Conservation (phyloP, 768 basidiomycete species). For the Cystofilobasidium bisporidii region DNA sequence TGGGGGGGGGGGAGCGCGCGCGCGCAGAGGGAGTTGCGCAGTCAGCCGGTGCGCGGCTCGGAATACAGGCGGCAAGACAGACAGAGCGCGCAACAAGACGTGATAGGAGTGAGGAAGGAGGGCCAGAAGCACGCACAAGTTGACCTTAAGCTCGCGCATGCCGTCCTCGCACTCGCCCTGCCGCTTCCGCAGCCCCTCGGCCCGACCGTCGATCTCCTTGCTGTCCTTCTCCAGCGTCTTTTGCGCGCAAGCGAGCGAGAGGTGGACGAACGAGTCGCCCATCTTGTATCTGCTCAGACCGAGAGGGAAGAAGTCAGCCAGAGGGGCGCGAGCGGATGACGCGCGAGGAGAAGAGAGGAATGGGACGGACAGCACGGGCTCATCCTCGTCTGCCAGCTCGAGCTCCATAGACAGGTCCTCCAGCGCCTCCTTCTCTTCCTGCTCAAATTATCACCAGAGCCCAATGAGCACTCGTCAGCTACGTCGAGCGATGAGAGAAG, state of each 20-base stretch:
- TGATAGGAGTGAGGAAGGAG: constrained; percentile 5
- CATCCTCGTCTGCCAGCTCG: constrained; percentile 78
- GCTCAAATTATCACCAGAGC: too few relatives aligned
- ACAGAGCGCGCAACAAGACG: too few relatives aligned
- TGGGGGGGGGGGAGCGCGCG: background rate
- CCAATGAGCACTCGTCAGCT: background rate
- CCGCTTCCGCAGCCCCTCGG: constrained; percentile 32
- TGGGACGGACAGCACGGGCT: constrained; percentile 57
- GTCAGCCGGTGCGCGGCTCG: too few relatives aligned
- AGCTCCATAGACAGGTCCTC: constrained; percentile 81
- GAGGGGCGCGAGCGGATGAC: background rate
- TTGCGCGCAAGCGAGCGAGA: constrained; percentile 56
- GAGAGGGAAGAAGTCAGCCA: background rate
- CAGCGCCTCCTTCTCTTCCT: constrained; percentile 92
- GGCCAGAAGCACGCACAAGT: constrained; percentile 36
- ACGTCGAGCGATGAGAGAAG: background rate
- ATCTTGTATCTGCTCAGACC: constrained; percentile 62
- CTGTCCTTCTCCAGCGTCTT: constrained; percentile 36
- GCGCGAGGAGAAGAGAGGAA: background rate
- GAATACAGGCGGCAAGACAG: too few relatives aligned
- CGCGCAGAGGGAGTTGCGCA: background rate
- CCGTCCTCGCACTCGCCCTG: constrained; percentile 38
- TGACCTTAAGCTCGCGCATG: constrained; percentile 41
- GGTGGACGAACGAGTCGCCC: constrained; percentile 78
- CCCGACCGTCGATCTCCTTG: constrained; percentile 33